A percentile compares a stretch with the other conserved stretches of the same genome.
phyloP scores from a whole-genome alignment of 768 basidiomycete species.

The Kwoniella sp. region DNA sequence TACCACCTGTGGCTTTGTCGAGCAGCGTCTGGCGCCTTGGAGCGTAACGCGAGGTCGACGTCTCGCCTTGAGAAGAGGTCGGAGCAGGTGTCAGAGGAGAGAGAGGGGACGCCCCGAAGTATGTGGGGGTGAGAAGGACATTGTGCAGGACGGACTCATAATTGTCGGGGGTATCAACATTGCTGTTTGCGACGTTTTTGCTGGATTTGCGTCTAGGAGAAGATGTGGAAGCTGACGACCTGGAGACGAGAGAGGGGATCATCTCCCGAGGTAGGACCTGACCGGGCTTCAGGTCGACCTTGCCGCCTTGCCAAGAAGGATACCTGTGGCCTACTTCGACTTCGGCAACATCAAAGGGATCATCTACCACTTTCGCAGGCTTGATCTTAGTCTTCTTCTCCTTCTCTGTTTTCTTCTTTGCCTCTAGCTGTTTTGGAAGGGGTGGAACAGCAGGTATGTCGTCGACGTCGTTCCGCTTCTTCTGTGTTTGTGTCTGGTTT shows the following conservation, averaged over 20 bases:
- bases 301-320: constrained; percentile 47
- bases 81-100: background rate
- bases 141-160: constrained; percentile 50
- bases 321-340: constrained; percentile 47
- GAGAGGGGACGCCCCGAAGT: constrained; percentile 31
- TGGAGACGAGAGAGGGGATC: constrained; percentile 15
- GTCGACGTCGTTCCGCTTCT: background rate
- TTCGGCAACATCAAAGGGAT: constrained; percentile 42
- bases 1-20: constrained; percentile 22
- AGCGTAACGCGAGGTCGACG: background rate
- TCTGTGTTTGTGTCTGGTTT: too few relatives aligned
- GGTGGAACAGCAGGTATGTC: background rate
- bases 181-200: background rate
- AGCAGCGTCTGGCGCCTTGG: constrained; percentile 30
- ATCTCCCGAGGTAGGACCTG: constrained; percentile 34
- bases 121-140: constrained; percentile 46
- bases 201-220: constrained; percentile 4
- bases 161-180: constrained; percentile 10
- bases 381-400: constrained; percentile 11
- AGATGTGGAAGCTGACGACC: background rate
- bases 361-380: constrained; percentile 16
- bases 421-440: constrained; percentile 3
- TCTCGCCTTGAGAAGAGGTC: constrained; percentile 10
- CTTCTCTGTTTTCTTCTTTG: constrained; percentile 16
- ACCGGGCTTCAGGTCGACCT: constrained; percentile 46